These are phyloP conservation scores for Metschnikowia shivogae DNA, from an alignment of 805 yeast species.

Conservation along the genomic window DNA sequence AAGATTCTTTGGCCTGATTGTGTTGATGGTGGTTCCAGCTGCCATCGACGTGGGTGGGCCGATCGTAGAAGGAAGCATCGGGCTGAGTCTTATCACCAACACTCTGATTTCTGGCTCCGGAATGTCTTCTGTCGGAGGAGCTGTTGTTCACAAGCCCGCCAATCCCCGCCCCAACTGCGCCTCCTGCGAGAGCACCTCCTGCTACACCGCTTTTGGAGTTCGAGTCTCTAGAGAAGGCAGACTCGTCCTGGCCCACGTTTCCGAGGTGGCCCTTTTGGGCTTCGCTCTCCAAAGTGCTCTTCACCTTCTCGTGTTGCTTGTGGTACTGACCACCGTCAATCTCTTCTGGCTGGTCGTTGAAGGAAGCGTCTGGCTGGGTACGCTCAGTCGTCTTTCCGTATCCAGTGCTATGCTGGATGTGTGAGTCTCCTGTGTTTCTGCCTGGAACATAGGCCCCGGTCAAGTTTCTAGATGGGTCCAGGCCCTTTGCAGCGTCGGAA, in stretches of 20 bases:
- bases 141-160: constrained; percentile 3
- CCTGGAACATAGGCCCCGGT: background rate
- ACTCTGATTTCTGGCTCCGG: background rate
- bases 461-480: background rate
- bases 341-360: constrained; percentile 1
- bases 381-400: background rate
- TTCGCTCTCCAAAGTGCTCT: constrained; percentile 1
- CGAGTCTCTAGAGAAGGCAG: background rate
- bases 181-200: background rate
- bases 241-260: background rate
- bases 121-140: background rate
- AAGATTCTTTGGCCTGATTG: background rate
- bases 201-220: background rate
- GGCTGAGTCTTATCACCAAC: constrained; percentile 1
- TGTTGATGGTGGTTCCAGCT: background rate
- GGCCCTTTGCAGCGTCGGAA: background rate
- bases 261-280: constrained; percentile 5
- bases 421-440: background rate
- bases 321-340: constrained; percentile 4
- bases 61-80: constrained; percentile 1
- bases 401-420: background rate
- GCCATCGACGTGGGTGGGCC: background rate
- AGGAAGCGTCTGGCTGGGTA: constrained; percentile 4
- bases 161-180: constrained; percentile 4
- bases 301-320: constrained; percentile 6